Base-by-base conservation (phyloP, 1,284 basidiomycete species). In the Malassezia cuniculi region DNA sequence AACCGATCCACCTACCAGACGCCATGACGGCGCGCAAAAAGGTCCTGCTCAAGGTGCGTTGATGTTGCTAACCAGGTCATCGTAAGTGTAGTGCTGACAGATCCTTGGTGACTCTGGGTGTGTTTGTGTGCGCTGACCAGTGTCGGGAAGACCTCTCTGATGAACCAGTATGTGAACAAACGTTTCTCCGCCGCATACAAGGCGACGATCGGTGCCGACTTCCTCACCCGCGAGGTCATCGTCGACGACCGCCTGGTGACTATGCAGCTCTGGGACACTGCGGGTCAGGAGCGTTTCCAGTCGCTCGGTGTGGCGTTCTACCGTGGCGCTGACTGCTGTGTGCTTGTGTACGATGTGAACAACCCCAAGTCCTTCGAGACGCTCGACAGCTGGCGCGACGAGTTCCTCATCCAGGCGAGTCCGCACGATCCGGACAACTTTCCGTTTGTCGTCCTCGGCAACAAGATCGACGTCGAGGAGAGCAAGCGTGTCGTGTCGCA, bases 111-210 rank as follows among this genome's bases (percentile, higher is more conserved):
- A 64, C 43, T 64, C 60, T 11, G 60, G 53, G 52, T 55, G 36
- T 27, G 54, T 20, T 10, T 21, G 24, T 28, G 9, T 1, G 5
- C 18, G 19, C 21, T 33, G 25, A 9, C 6, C 63, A 93, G 90
- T 48, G 93, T 99, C 69, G 93, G 90, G 37, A 97, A 97, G 81
- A 97, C 90, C 34, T 97, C 90, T 28, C 78, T 99, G 60, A 99
- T 99, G 93, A 97, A 95, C 75, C 93, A 97, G 74, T 97, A 95
- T 74, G 93, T 99, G 61, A 97, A 97, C 79, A 97, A 95, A 72
- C 82, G 93, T 53, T 99, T 97, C 73, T 90, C 84, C 65, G 94
- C 90, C 70, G 90, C 95, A 71, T 97, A 99, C 78, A 97, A 97
- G 74, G 66, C 59, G 16, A 62, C 63, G 27, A 71, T 70, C 46